Percentiles rank a stretch among this genome's conserved stretches.
These are phyloP conservation scores for Bretschneidera sinensis DNA, from an alignment of 345 rosid genomes.

Conservation along the genomic window DNA sequence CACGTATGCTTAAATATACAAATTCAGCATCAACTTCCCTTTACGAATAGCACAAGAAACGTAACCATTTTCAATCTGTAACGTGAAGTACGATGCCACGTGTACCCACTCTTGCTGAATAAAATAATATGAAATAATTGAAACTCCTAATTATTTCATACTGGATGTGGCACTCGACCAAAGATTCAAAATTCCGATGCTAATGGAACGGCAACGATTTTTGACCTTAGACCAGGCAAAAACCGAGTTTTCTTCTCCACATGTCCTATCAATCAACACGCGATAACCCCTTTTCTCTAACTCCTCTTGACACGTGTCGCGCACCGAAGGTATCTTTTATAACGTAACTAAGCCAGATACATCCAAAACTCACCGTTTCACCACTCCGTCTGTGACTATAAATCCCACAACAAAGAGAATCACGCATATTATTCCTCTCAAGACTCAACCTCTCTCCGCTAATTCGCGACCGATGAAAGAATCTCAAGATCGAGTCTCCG, in stretches of 20 bases:
- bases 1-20: no score
- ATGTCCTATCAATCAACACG: slow-evolving; percentile 13
- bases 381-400: neutral
- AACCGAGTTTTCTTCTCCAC: neutral
- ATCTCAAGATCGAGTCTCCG: neutral
- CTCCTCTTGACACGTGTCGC: slow-evolving; percentile 7
- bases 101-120: neutral
- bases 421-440: neutral
- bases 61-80: no score
- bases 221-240: neutral
- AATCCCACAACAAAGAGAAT: neutral
- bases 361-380: slow-evolving; percentile 10
- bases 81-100: neutral
- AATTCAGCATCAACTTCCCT: no score
- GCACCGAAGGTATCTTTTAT: no score
- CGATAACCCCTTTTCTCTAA: slow-evolving; percentile 7
- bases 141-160: neutral
- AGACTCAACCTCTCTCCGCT: neutral
- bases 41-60: no score
- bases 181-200: no score
- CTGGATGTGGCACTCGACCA: slow-evolving; percentile 1
- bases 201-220: slow-evolving; percentile 17
- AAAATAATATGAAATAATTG: no score
- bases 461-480: neutral
- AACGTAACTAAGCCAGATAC: no score